Conservation (phyloP, 164 flowering plant species). For the Piper longum region DNA sequence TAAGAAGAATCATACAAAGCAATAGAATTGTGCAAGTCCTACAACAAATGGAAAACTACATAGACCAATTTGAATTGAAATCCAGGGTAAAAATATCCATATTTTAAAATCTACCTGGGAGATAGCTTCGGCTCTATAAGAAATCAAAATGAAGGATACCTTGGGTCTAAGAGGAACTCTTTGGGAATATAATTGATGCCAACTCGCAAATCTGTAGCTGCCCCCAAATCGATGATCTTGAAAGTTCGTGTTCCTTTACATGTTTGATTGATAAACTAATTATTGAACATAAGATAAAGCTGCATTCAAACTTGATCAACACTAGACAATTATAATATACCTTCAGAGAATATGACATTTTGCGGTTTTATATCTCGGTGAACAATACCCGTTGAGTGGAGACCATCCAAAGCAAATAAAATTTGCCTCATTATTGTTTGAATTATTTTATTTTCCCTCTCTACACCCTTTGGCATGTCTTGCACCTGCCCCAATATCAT, state of each 20-base stretch:
- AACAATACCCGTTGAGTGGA: slow-evolving; percentile 95
- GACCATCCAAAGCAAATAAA: slow-evolving; percentile 88
- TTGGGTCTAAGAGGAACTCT: slow-evolving; percentile 91
- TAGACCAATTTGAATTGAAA: background rate
- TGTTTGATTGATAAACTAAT: slow-evolving; percentile 3
- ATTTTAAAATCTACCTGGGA: background rate
- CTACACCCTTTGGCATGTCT: slow-evolving; percentile 75
- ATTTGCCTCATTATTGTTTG: slow-evolving; percentile 79
- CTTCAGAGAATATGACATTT: slow-evolving; percentile 89
- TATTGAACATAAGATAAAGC: background rate
- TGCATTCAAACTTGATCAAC: background rate
- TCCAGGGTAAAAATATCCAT: too few species aligned
- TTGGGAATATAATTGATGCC: slow-evolving; percentile 96
- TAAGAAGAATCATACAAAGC: background rate
- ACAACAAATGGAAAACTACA: too few species aligned
- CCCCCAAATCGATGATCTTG: slow-evolving; percentile 98
- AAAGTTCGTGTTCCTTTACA: slow-evolving; percentile 70
- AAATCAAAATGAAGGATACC: slow-evolving; percentile 25
- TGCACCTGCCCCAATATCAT: slow-evolving; percentile 73
- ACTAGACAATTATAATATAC: slow-evolving; percentile 16
- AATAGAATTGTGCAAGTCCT: background rate
- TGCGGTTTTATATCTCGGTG: slow-evolving; percentile 97
- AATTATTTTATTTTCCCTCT: slow-evolving; percentile 84
- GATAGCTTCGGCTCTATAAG: background rate
- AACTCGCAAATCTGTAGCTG: slow-evolving; percentile 92